Evolutionary conservation across 2,329 filamentous ascomycete species (phyloP), one percentile per base, ranked within the genome.

Genomic region (Corynespora cassiicola): DNA sequence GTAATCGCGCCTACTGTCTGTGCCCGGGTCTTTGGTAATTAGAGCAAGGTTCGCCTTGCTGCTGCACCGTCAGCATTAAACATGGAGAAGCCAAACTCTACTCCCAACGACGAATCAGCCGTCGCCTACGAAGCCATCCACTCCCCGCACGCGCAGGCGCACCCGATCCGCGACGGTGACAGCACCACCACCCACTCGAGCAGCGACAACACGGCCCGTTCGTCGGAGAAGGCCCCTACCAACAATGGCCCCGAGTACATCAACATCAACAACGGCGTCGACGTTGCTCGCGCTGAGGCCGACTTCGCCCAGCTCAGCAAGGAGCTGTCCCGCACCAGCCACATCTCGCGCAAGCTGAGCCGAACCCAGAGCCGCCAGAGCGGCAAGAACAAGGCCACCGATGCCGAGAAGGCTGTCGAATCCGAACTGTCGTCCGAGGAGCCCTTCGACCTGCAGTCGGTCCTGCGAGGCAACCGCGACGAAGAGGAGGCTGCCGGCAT

Each of bases 401-500:
- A 87, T 69, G 57, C 81, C 7, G 86, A 89, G 54, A 86, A 86
- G 65, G 74, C 68, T 2, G 36, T 45, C 6, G 54, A 50, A 9
- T 65, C 61, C 9, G 62, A 64, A 1, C 68, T 68, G 18, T 64
- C 48, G 20, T 71, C 49, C 3, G 61, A 58, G 52, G 72, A 61
- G 72, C 73, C 77, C 7, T 95, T 94, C 66, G 85, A 95, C 61
- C 75, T 96, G 23, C 88, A 95, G 65, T 70, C 75, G 7, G 84
- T 85, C 3, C 73, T 95, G 44, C 81, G 87, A 28, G 88, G 88
- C 3, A 84, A 84, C 38, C 77, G 86, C 39, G 80, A 78, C 29
- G 85, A 88, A 7, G 87, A 90, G 58, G 78, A 80, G 45, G 82
- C 86, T 46, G 87, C 87, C 5, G 90, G 90, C 1, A 95, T 95